Base-by-base conservation (phyloP, 2,329 filamentous ascomycete genomes). In the Drechslerella coelobrocha region DNA sequence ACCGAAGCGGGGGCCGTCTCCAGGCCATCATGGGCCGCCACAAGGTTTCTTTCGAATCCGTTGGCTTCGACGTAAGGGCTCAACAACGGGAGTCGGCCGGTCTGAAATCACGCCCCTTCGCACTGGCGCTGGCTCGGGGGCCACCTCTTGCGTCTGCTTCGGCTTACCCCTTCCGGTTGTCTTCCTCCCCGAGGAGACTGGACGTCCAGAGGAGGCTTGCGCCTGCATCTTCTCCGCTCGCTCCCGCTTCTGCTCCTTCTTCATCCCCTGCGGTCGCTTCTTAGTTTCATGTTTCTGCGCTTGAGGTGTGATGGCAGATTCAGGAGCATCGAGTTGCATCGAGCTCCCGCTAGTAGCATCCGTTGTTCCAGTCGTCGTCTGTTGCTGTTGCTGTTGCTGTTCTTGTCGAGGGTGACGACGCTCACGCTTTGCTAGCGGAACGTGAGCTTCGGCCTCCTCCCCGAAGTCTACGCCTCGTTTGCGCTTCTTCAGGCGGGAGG, bases 401-500 rank as follows among this genome's bases (percentile, higher is more conserved):
- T 34, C 7, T 34, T 34, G 7, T 7, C 29, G n/a, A 41, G 5
- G 7, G 37, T 14, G 37, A 17, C 41, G 48, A 61, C 59, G 37
- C 26, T 43, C 26, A 14, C 48, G 48, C 19, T 43, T 34, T 7
- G 27, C 43, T 21, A 24, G 21, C 31, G 26, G 10, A 14, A 9
- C 10, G 23, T 21, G 41, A 47, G 41, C 26, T 17, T 48, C 23
- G 17, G 19, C 34, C 19, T 27, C 34, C 34, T 54, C 59, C 59
- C 37, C 48, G 59, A 54, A 61, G 48, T 37, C 37, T 24, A 53
- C 59, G 59, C 59, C 37, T 12, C n/a, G 48, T 48, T 53, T 54
- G 59, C 59, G 59, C 26, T 54, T 61, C 59, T 61, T 54, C 59
- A 47, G 50, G 50, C 48, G 26, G 59, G 48, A 47, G 37, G 23